A percentile compares a stretch with the other conserved stretches of the same genome.
Evolutionary conservation across 176 grass and related monocot species (phyloP).

Genomic region (Avena atlantica): DNA sequence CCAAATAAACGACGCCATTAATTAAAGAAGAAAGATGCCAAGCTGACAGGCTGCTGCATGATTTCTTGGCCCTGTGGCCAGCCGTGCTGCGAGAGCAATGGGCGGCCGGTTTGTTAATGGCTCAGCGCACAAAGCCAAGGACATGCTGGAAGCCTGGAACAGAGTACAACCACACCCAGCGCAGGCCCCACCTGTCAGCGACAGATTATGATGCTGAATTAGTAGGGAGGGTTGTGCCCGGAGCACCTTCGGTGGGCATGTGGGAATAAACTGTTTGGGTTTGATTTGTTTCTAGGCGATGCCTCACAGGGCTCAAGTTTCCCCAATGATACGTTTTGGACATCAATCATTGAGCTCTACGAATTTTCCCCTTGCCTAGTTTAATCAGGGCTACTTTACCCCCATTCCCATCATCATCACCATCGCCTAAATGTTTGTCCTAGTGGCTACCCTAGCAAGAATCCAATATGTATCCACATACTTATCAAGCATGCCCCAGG

Average conservation of each 20-base stretch:
- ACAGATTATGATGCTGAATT: background rate
- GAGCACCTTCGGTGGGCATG: conserved; percentile 25
- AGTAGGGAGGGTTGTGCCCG: background rate
- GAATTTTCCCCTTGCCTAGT: conserved; percentile 19
- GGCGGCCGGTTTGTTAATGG: background rate
- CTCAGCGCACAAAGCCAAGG: conserved; percentile 15
- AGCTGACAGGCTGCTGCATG: conserved; percentile 38
- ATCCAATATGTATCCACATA: conserved; percentile 46
- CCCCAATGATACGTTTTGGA: conserved; percentile 60
- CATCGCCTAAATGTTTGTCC: conserved; percentile 7
- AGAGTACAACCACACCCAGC: background rate
- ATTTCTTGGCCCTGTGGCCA: conserved; percentile 17
- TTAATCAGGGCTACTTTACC: conserved; percentile 39
- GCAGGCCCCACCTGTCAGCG: background rate
- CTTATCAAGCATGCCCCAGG: background rate
- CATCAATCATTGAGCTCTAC: conserved; percentile 36
- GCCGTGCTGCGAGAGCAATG: background rate
- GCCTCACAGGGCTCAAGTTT: conserved; percentile 48
- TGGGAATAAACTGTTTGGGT: conserved; percentile 45
- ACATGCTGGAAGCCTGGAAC: conserved; percentile 4
- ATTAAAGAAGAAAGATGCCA: conserved; percentile 38
- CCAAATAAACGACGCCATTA: conserved; percentile 20
- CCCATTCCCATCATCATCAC: conserved; percentile 33
- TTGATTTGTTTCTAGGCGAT: conserved; percentile 42
- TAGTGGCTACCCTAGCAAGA: conserved; percentile 43